These are phyloP conservation scores for Zygotorulaspora chibaensis DNA, from an alignment of 805 yeast species.

Conservation along the genomic window DNA sequence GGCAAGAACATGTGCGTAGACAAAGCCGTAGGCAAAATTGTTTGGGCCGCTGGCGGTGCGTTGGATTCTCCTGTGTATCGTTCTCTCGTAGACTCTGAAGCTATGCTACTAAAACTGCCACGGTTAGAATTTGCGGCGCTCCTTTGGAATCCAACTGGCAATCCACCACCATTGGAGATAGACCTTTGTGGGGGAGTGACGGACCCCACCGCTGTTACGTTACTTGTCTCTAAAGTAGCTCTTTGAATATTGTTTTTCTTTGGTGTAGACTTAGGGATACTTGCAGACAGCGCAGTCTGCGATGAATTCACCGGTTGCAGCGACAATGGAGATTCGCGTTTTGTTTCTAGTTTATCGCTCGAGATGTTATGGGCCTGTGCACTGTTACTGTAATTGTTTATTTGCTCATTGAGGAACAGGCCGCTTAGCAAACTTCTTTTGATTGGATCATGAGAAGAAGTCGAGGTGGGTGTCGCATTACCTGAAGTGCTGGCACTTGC, in stretches of 20 bases:
- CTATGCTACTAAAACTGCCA: slow-evolving; percentile 34
- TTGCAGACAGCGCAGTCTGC: slow-evolving; percentile 1
- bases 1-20: slow-evolving; percentile 61
- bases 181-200: slow-evolving; percentile 25
- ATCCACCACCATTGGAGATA: not conserved
- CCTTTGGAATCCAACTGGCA: slow-evolving; percentile 2
- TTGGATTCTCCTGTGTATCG: slow-evolving; percentile 44
- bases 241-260: slow-evolving; percentile 3
- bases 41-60: slow-evolving; percentile 58
- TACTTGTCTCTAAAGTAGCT: slow-evolving; percentile 21
- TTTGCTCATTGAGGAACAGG: slow-evolving; percentile 24
- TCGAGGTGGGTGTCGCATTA: slow-evolving; percentile 9
- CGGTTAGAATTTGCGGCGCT: slow-evolving; percentile 7
- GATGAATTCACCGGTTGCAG: slow-evolving; percentile 3
- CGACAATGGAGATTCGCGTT: not conserved
- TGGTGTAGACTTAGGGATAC: not conserved
- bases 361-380: not conserved
- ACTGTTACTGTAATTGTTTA: slow-evolving; percentile 1
- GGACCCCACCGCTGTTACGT: slow-evolving; percentile 29
- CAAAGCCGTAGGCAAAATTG: slow-evolving; percentile 54
- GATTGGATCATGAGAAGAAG: slow-evolving; percentile 17
- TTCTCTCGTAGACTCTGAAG: slow-evolving; percentile 35
- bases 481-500: slow-evolving; percentile 5
- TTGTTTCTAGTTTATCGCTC: not conserved
- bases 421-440: slow-evolving; percentile 33